Base-by-base conservation (phyloP, 345 rosid species). In the Cardamine occulta region DNA sequence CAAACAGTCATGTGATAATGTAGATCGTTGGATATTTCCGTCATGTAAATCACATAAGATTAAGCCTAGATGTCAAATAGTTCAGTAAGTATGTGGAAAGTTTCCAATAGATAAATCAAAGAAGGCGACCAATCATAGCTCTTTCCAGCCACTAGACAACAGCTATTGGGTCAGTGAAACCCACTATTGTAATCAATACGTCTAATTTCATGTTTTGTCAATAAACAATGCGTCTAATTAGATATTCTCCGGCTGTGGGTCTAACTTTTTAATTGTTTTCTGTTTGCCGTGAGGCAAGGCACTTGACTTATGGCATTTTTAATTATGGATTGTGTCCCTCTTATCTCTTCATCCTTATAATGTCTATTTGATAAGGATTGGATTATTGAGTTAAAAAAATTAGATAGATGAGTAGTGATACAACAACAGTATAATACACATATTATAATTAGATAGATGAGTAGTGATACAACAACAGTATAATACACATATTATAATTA, bases 231-330 rank as follows among this genome's bases (percentile, higher is more conserved):
- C 51, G 51, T 18, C 42, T 26, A 19, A 57, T 69, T 32, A 15
- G 5, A 24, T 18, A 13, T 70, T 29, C 44, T 44, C 32, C 8
- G 49, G 13, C 19, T 1, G 35, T 57, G 42, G 14, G 6, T 19
- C 8, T 42, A 55, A 26, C n/a, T 1, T 24, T 54, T 54, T 9
- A 67, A 26, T 24, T 54, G 63, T 68, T 54, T 53, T 24, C 2
- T 54, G 39, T 24, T 68, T 37, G 18, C 63, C 39, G 52, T 68
- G 52, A 69, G 40, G 54, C 18, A 57, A 56, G 23, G 15, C 74
- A 44, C n/a, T 70, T 58, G 32, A 18, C 40, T 6, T 45, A 70
- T 57, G 56, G 34, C 24, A 55, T 26, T 21, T 40, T 26, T 26
- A 54, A 40, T 17, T 11, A 42, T 69, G 64, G 31, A 56, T 29